Evolutionary conservation across 768 basidiomycete species (phyloP).

Genomic region (Calocera cornea): DNA sequence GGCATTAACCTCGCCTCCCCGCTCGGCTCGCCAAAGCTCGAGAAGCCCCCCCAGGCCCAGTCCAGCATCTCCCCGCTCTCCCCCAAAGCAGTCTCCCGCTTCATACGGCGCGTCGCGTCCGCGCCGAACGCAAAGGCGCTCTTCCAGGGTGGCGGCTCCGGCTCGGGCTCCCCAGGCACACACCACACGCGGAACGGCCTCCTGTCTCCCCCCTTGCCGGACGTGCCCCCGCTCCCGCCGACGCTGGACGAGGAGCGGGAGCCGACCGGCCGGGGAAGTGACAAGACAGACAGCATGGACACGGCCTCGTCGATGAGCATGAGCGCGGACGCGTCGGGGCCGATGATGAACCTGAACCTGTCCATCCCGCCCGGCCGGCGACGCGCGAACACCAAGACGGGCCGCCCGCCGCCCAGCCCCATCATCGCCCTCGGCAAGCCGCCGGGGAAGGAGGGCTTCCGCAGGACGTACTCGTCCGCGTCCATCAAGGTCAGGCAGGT

Average conservation of each 20-base stretch:
- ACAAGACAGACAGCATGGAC: constrained; percentile 2
- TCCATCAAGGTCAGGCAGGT: constrained; percentile 92
- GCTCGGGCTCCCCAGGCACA: constrained; percentile 36
- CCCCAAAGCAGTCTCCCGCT: constrained; percentile 48
- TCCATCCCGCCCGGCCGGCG: constrained; percentile 12
- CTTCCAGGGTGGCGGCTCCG: constrained; percentile 32
- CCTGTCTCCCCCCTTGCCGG: constrained; percentile 51
- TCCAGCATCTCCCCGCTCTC: constrained; percentile 5
- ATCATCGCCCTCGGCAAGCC: constrained; percentile 19
- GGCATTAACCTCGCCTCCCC: neutral
- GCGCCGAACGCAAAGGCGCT: constrained; percentile 93
- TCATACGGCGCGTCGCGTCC: constrained; percentile 89
- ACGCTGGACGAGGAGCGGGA: constrained; percentile 31
- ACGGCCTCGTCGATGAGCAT: constrained; percentile 42
- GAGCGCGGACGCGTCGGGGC: constrained; percentile 31
- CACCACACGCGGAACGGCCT: constrained; percentile 56
- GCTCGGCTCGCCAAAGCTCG: neutral
- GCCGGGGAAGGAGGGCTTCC: constrained; percentile 57
- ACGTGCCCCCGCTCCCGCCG: constrained; percentile 39
- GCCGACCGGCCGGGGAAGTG: neutral
- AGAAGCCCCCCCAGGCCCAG: no score
- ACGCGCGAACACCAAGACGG: constrained; percentile 14
- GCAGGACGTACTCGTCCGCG: constrained; percentile 92
- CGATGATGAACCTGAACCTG: constrained; percentile 10
- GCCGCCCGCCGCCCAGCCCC: constrained; percentile 23